Base-by-base conservation (phyloP, 2,329 filamentous ascomycete species). In the Colletotrichum chrysophilum region DNA sequence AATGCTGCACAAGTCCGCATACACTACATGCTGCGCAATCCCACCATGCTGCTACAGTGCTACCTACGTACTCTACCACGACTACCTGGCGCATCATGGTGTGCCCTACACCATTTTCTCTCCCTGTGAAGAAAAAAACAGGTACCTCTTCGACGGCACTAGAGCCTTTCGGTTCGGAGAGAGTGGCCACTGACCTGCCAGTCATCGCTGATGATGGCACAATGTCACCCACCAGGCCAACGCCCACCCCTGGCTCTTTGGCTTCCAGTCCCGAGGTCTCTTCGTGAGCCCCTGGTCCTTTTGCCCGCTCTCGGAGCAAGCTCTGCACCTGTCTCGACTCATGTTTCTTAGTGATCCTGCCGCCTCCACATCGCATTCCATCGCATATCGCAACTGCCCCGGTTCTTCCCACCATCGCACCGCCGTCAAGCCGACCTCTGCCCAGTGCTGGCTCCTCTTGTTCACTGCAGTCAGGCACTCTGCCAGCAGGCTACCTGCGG, bases 281-380 rank as follows among this genome's bases (percentile, higher is more conserved):
- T 71, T 75, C 73, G 70, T 68, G 43, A 52, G 38, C 56, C 73
- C 73, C 73, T 64, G 62, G 56, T 14, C 28, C 64, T 48, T 48
- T 30, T 36, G 73, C 73, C 73, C 69, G 69, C 70, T 75, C 64
- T 75, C 73, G 73, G 73, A 68, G 64, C 73, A 75, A 75, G 73
- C 43, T 73, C 64, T 73, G 73, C 43, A 24, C 55, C 43, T 48
- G 38, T 58, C 62, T 64, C 69, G 73, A 75, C 73, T 72, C 69
- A 67, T 68, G 73, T 58, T 72, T 72, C 70, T 72, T 75, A 48
- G 62, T 72, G 69, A 75, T 75, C 62, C 62, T 75, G 43, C 73
- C 55, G 38, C 64, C 69, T 65, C 62, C 62, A 68, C 72, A 72
- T 26, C 26, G 28, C 30, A 55, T 10, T 18, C 18, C 30, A 32